Conservation (phyloP, 2,329 filamentous ascomycete genomes). For the Pseudodiploospora longispora region DNA sequence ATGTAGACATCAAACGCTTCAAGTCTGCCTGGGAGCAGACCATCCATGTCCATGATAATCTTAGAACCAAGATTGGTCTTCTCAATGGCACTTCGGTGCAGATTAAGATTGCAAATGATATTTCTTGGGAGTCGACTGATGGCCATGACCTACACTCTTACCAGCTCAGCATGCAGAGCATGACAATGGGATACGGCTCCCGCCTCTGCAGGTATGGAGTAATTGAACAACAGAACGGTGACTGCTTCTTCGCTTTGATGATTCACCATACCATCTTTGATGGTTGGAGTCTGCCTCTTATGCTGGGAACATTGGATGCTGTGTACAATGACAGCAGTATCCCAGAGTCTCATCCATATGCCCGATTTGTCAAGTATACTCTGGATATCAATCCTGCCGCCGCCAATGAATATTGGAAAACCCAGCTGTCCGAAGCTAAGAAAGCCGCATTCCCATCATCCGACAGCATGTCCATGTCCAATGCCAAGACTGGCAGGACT, state of each 20-base stretch:
- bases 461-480: background rate
- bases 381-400: conserved; percentile 1
- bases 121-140: background rate
- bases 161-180: background rate
- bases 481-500: background rate
- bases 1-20: conserved; percentile 11
- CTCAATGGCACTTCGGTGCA: conserved; percentile 1
- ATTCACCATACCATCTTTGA: conserved; percentile 6
- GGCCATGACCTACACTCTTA: background rate
- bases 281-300: background rate
- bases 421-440: background rate
- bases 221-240: background rate
- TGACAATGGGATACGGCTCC: conserved; percentile 1
- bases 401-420: conserved; percentile 1
- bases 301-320: background rate
- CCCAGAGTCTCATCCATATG: background rate
- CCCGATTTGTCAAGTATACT: conserved; percentile 1
- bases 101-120: conserved; percentile 2
- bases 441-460: background rate
- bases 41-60: background rate
- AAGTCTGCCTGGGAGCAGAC: conserved; percentile 8
- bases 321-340: background rate
- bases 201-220: background rate
- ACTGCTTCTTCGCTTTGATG: background rate
- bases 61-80: conserved; percentile 8